Conservation (phyloP, 257 asterid species). For the Verbena officinalis region DNA sequence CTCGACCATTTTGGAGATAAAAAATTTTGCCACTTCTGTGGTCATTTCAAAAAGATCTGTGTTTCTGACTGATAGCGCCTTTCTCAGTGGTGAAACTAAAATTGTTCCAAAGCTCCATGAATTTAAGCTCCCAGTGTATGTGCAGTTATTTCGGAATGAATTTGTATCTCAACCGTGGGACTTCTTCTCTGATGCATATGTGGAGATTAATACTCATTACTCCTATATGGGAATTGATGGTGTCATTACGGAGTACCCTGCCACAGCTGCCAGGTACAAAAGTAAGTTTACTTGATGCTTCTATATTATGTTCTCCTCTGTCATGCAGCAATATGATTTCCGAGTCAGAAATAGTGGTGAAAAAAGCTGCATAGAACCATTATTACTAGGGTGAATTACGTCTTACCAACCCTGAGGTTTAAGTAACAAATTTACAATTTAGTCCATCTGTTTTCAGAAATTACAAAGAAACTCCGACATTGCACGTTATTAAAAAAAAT, state of each 20-base stretch:
- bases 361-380: not conserved
- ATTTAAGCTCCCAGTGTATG: conserved; percentile 53
- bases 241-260: conserved; percentile 62
- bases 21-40: conserved; percentile 61
- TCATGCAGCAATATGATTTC: not conserved
- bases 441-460: too few relatives aligned
- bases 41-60: conserved; percentile 51
- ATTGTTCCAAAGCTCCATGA: conserved; percentile 55
- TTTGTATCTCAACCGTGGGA: conserved; percentile 81
- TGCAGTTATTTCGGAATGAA: conserved; percentile 61
- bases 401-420: too few relatives aligned
- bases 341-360: not conserved
- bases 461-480: too few relatives aligned
- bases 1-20: conserved; percentile 61
- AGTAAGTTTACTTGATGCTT: conserved; percentile 47
- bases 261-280: conserved; percentile 62
- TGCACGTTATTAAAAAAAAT: too few relatives aligned
- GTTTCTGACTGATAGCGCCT: conserved; percentile 35
- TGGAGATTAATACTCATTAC: conserved; percentile 50
- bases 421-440: too few relatives aligned
- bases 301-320: conserved; percentile 1
- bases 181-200: conserved; percentile 66
- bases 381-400: too few relatives aligned
- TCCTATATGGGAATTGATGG: conserved; percentile 40
- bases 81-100: conserved; percentile 40